Conservation (phyloP, 2,329 filamentous ascomycete genomes). For the Fusarium virguliforme region DNA sequence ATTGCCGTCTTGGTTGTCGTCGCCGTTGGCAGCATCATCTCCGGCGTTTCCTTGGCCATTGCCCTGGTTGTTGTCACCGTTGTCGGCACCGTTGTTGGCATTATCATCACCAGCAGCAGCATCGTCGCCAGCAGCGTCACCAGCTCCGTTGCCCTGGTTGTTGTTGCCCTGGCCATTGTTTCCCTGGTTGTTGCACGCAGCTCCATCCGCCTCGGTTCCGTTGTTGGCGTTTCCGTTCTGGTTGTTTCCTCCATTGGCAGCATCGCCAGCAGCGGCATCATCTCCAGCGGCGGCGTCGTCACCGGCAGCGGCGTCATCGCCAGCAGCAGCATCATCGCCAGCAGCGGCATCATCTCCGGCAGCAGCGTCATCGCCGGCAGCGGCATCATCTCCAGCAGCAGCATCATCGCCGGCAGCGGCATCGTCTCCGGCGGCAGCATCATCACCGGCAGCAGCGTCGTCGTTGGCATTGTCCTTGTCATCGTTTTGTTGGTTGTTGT, state of each 20-base stretch:
- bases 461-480: not conserved
- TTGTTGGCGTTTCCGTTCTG: slow-evolving; percentile 15
- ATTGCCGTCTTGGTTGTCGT: slow-evolving; percentile 1
- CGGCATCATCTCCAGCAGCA: slow-evolving; percentile 17
- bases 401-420: slow-evolving; percentile 49
- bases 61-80: too few species aligned
- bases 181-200: slow-evolving; percentile 1
- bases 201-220: not conserved
- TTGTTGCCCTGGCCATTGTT: not conserved
- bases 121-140: not conserved
- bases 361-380: slow-evolving; percentile 11
- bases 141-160: slow-evolving; percentile 3
- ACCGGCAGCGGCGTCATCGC: slow-evolving; percentile 23
- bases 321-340: slow-evolving; percentile 21
- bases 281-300: not conserved
- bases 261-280: slow-evolving; percentile 11
- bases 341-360: slow-evolving; percentile 3
- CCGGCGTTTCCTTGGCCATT: not conserved
- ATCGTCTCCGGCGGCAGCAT: slow-evolving; percentile 53
- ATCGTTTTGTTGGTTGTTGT: slow-evolving; percentile 6
- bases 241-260: not conserved
- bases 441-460: slow-evolving; percentile 40
- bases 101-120: not conserved
- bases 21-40: not conserved
- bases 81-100: not conserved